Evolutionary conservation across 179 eudicot genomes (phyloP), one percentile per base, ranked within the genome.

Genomic region (Patellifolia procumbens): DNA sequence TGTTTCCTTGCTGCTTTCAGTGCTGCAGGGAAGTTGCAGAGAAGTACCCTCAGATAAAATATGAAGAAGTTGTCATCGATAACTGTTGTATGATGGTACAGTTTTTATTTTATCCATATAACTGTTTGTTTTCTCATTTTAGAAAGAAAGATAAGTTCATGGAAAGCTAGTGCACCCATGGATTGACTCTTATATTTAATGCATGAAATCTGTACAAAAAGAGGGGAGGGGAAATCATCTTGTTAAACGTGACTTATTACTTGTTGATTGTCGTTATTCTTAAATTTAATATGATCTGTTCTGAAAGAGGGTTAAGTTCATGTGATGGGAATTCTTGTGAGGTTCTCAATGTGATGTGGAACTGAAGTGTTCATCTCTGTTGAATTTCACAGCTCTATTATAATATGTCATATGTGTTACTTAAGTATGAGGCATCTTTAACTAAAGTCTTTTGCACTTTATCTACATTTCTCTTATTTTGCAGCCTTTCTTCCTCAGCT

Each of bases 21-120:
- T 95, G 99, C 75, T 95, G 99, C 83, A 93, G 97, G 24, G 99
- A 95, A 88, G 99, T 95, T 76, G 97, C 99, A 64, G 95, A 88
- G 83, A 95, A 95, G 86, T 93, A 93, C 80, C 99, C 99, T 20
- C 97, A 93, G 48, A 89, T 95, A 24, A 85, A 39, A 70, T 95
- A 95, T 63, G 99, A 95, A 86, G 99, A 95, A 88, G 97, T 95
- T 70, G 87, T 95, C 76, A 95, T 95, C 68, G 99, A 95, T 83
- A 95, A 95, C 81, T 88, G 92, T 79, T 91, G 97, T 81, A 95
- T 95, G 97, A 93, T 95, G 99, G 99, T 95, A 93, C 53, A 64
- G 26, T 48, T 67, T 66, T 37, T 53, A 81, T 51, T 29, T 22
- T 22, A 17, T 68, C 58, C 5, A 48, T 55, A 29, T 32, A 46